Conservation (phyloP, 2,329 filamentous ascomycete species). For the Zymoseptoria brevis region DNA sequence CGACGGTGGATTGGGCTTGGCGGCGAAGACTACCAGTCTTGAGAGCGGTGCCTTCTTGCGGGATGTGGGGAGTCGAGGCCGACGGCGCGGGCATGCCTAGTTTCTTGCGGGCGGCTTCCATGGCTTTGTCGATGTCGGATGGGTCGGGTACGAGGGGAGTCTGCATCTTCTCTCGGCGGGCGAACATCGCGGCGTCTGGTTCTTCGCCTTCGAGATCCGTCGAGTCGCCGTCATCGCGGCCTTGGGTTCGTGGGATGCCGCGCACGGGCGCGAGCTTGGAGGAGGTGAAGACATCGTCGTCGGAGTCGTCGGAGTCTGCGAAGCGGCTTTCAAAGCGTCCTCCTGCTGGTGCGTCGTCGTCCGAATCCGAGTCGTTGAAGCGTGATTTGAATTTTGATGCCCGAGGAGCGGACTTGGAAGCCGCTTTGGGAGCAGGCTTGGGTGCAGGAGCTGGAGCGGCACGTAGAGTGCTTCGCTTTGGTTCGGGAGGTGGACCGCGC, state of each 20-base stretch:
- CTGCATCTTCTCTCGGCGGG: slow-evolving; percentile 26
- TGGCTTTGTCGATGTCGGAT: slow-evolving; percentile 33
- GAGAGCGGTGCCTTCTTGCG: slow-evolving; percentile 28
- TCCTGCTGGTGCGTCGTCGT: slow-evolving; percentile 30
- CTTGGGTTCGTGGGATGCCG: slow-evolving; percentile 51
- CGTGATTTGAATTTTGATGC: slow-evolving; percentile 38
- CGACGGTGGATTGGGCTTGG: slow-evolving; percentile 47
- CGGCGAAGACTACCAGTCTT: slow-evolving; percentile 32
- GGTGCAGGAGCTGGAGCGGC: background rate
- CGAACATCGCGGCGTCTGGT: slow-evolving; percentile 21
- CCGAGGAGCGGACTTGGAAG: slow-evolving; percentile 6
- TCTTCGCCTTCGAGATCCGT: slow-evolving; percentile 44
- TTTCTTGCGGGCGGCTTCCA: slow-evolving; percentile 27
- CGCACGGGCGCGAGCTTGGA: slow-evolving; percentile 46
- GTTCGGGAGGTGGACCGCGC: slow-evolving; percentile 9
- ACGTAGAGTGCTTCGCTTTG: slow-evolving; percentile 1
- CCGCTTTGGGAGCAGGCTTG: slow-evolving; percentile 2
- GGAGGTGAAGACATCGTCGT: slow-evolving; percentile 40
- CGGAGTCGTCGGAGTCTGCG: slow-evolving; percentile 44
- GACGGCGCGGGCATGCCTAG: slow-evolving; percentile 21
- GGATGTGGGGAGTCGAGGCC: slow-evolving; percentile 9
- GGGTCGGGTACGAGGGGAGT: slow-evolving; percentile 26
- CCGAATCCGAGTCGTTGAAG: slow-evolving; percentile 66
- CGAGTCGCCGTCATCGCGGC: slow-evolving; percentile 50
- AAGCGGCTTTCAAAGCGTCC: slow-evolving; percentile 40